Percentiles rank a stretch among this genome's conserved stretches.
Evolutionary conservation across 768 basidiomycete genomes (phyloP).

Genomic region (Lepiota brunneoincarnata): DNA sequence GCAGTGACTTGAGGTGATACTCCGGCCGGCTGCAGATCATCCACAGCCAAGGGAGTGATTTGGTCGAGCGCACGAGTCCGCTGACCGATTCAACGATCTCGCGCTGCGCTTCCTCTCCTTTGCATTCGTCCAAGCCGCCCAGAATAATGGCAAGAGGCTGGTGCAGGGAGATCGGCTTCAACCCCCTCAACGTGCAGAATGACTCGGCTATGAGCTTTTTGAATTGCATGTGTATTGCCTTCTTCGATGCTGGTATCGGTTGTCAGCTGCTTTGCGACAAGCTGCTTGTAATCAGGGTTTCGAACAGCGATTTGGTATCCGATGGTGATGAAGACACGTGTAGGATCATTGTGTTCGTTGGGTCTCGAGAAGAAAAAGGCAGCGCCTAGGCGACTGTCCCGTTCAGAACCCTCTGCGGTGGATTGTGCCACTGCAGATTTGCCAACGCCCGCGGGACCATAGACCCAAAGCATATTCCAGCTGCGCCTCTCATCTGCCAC

Average conservation of each 20-base stretch:
- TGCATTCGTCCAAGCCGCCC: too few relatives aligned
- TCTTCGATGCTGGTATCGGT: neutral
- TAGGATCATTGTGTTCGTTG: neutral
- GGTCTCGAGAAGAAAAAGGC: constrained; percentile 7
- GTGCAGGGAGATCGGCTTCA: too few relatives aligned
- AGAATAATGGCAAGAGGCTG: too few relatives aligned
- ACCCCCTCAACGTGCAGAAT: neutral
- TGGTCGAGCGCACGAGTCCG: too few relatives aligned
- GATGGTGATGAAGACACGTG: constrained; percentile 3
- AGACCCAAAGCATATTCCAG: constrained; percentile 2
- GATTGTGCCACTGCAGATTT: constrained; percentile 11
- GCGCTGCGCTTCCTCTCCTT: too few relatives aligned
- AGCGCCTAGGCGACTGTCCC: neutral
- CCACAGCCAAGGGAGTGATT: too few relatives aligned
- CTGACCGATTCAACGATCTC: too few relatives aligned
- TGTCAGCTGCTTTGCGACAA: neutral
- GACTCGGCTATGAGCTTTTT: neutral
- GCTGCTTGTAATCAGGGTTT: neutral
- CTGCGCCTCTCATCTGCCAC: neutral
- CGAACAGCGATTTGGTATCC: constrained; percentile 3
- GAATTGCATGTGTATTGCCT: neutral
- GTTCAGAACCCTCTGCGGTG: neutral
- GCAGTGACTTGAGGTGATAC: too few relatives aligned
- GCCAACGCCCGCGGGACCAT: constrained; percentile 10
- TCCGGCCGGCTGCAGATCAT: too few relatives aligned